Evolutionary conservation across 148 eudicot genomes (phyloP).

Genomic region (Vaccinium corymbosum): DNA sequence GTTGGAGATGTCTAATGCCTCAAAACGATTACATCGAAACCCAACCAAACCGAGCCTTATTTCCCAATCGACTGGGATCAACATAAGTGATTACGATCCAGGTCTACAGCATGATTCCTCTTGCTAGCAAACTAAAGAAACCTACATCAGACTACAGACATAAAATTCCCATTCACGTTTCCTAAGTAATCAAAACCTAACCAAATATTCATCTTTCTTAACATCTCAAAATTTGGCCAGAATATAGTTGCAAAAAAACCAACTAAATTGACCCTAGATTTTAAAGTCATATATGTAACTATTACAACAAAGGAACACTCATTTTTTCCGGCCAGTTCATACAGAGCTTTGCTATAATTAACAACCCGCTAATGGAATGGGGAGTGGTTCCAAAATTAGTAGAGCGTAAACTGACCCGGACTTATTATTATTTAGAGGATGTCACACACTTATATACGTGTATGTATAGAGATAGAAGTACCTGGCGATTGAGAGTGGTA

Average conservation of each 20-base stretch:
- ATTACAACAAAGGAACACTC: not conserved
- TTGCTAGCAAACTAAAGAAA: not conserved
- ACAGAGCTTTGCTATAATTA: not conserved
- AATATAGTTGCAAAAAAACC: not conserved
- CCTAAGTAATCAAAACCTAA: not conserved
- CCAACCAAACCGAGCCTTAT: not conserved
- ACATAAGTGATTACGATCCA: not conserved
- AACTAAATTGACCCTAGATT: not conserved
- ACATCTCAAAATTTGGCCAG: not conserved
- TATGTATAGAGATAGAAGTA: not conserved
- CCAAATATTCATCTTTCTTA: not conserved
- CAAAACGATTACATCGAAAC: not conserved
- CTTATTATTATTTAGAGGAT: not conserved
- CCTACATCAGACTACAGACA: not conserved
- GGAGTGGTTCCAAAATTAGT: not conserved
- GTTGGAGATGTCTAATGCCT: not conserved
- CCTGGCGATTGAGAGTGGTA: constrained; percentile 92
- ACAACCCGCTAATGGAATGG: not conserved
- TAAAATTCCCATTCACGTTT: not conserved
- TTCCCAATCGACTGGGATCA: not conserved
- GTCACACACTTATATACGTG: not conserved
- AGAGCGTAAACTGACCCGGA: not conserved
- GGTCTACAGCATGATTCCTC: not conserved
- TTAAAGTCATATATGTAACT: not conserved
- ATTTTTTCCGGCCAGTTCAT: not conserved